A percentile compares a stretch with the other conserved stretches of the same genome.
phyloP scores from a whole-genome alignment of 2,329 filamentous ascomycete species.

The Colletotrichum theobromicola region DNA sequence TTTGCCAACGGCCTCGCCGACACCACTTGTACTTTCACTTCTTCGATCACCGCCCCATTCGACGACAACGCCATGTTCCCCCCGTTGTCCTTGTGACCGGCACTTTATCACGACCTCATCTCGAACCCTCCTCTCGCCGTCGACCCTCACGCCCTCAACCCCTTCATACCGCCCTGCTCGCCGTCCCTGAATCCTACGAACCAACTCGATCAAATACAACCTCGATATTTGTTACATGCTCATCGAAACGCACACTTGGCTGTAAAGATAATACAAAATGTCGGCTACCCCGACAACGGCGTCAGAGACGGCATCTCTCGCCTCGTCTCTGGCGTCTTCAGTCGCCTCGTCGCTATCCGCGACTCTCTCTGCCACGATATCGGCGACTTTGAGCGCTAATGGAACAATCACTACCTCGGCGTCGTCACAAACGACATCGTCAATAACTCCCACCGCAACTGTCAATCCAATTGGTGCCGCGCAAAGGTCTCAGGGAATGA shows the following conservation, averaged over 20 bases:
- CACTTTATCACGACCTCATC: not conserved
- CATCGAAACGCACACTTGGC: not conserved
- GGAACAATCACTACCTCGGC: not conserved
- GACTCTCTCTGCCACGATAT: conserved; percentile 1
- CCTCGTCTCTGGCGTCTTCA: conserved; percentile 16
- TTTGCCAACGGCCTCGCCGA: not conserved
- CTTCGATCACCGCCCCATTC: not conserved
- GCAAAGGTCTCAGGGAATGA: conserved; percentile 43
- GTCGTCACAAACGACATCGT: not conserved
- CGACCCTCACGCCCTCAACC: not conserved
- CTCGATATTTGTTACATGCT: not conserved
- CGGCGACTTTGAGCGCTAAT: conserved; percentile 4
- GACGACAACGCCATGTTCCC: not conserved
- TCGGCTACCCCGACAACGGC: conserved; percentile 19
- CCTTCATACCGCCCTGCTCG: not conserved
- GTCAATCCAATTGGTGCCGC: not conserved
- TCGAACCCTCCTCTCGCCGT: not conserved
- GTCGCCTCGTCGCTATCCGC: conserved; percentile 27
- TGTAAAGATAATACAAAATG: not conserved
- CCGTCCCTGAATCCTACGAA: not conserved
- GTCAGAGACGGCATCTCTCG: not conserved
- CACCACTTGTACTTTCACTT: not conserved
- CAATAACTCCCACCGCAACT: not conserved
- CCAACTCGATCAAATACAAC: not conserved
- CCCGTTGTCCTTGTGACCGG: not conserved